Evolutionary conservation across 2,329 filamentous ascomycete genomes (phyloP).

Genomic region (Aspergillus fumigatus): DNA sequence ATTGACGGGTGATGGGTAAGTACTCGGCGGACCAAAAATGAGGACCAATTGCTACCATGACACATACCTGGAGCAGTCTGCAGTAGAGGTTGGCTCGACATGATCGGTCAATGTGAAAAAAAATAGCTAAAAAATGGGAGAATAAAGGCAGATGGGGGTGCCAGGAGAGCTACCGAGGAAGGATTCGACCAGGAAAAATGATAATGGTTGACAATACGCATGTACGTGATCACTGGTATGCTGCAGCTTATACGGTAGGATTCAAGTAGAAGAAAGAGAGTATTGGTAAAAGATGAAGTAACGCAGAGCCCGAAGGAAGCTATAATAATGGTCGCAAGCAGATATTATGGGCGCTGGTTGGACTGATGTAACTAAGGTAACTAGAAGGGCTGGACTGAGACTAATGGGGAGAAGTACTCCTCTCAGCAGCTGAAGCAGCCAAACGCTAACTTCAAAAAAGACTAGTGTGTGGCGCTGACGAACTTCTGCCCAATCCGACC

Average conservation of each 20-base stretch:
- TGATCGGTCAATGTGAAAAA: slow-evolving; percentile 40
- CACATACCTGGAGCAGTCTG: slow-evolving; percentile 81
- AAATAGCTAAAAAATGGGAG: not conserved
- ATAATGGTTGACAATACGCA: not conserved
- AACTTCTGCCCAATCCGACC: slow-evolving; percentile 5
- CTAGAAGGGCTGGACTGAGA: not conserved
- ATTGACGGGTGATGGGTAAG: slow-evolving; percentile 4
- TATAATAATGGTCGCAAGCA: not conserved
- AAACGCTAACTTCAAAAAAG: not conserved
- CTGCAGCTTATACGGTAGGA: not conserved
- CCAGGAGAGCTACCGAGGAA: not conserved
- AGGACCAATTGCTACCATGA: not conserved
- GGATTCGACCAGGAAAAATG: not conserved
- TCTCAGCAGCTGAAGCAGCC: not conserved
- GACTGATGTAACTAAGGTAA: not conserved
- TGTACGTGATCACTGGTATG: not conserved
- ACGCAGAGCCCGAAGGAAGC: not conserved
- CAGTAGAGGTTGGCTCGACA: slow-evolving; percentile 96
- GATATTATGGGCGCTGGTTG: not conserved
- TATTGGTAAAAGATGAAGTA: not conserved
- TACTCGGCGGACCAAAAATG: not conserved
- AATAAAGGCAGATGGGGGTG: not conserved
- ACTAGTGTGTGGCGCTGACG: not conserved
- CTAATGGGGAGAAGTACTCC: not conserved
- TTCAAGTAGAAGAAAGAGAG: not conserved